Conservation (phyloP, 2,329 filamentous ascomycete genomes). For the Hymenoscyphus infarciens region DNA sequence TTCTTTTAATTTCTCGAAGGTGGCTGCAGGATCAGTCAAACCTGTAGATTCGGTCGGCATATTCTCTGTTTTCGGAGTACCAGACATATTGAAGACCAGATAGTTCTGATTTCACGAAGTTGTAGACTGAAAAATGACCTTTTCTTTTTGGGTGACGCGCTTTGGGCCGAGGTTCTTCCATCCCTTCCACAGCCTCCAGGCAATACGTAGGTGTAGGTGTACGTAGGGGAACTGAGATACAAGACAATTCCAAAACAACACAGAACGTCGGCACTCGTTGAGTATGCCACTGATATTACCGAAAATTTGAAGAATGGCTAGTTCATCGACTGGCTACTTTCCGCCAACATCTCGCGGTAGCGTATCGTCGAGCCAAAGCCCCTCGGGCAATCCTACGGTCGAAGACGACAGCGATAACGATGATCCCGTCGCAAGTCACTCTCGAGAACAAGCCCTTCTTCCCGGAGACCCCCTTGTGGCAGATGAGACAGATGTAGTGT, state of each 20-base stretch:
- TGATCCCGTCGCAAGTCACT: constrained; percentile 31
- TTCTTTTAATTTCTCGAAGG: constrained; percentile 48
- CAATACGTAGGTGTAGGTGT: not conserved
- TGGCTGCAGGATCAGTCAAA: constrained; percentile 20
- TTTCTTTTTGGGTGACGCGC: not conserved
- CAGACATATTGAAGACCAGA: constrained; percentile 11
- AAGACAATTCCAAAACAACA: constrained; percentile 3
- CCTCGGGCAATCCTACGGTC: constrained; percentile 23
- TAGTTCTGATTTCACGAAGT: not conserved
- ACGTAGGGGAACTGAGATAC: not conserved
- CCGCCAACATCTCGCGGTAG: constrained; percentile 22
- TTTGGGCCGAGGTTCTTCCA: constrained; percentile 1
- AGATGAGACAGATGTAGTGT: constrained; percentile 51
- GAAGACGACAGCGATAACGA: constrained; percentile 43
- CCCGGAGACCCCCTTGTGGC: constrained; percentile 54
- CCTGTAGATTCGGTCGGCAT: not conserved
- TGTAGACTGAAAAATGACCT: not conserved
- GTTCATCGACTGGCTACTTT: constrained; percentile 30
- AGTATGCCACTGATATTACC: constrained; percentile 16
- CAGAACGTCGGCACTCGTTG: not conserved
- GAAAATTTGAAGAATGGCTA: constrained; percentile 33
- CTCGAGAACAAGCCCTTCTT: constrained; percentile 41
- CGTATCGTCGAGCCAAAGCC: constrained; percentile 28
- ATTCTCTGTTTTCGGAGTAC: not conserved
- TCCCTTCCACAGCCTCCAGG: constrained; percentile 4